phyloP scores from a whole-genome alignment of 75 land plant genomes.

The Gnetum montanum region DNA sequence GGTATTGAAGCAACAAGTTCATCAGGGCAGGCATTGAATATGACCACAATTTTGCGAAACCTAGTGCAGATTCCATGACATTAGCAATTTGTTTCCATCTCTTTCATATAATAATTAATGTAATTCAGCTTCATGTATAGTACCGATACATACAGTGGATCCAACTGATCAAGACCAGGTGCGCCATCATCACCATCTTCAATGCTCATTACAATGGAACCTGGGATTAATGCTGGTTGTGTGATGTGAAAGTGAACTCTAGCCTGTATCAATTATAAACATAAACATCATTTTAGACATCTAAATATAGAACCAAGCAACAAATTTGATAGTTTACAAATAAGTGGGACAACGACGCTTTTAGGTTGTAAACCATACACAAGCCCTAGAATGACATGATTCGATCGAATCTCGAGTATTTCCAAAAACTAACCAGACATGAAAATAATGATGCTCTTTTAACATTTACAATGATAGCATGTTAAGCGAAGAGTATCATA shows the following conservation, averaged over 20 bases:
- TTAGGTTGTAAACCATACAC: too few relatives aligned
- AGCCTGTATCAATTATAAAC: conserved; percentile 36
- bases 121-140: background rate
- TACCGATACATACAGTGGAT: conserved; percentile 46
- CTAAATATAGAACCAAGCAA: too few relatives aligned
- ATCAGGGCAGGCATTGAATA: conserved; percentile 62
- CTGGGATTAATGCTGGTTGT: conserved; percentile 57
- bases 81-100: background rate
- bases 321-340: too few relatives aligned
- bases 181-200: conserved; percentile 71
- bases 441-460: too few relatives aligned
- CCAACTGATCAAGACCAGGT: conserved; percentile 65
- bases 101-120: background rate
- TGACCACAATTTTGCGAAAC: conserved; percentile 52
- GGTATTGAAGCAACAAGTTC: conserved; percentile 19
- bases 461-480: too few relatives aligned
- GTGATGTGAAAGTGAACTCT: conserved; percentile 79
- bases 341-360: too few relatives aligned
- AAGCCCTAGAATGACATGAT: too few relatives aligned
- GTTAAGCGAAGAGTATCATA: too few relatives aligned
- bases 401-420: too few relatives aligned
- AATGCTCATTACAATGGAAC: conserved; percentile 81
- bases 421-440: too few relatives aligned
- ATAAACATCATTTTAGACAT: too few relatives aligned
- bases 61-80: too few relatives aligned